Evolutionary conservation across 352 stramenopile genomes (phyloP).

Genomic region (Plasmopara viticola): DNA sequence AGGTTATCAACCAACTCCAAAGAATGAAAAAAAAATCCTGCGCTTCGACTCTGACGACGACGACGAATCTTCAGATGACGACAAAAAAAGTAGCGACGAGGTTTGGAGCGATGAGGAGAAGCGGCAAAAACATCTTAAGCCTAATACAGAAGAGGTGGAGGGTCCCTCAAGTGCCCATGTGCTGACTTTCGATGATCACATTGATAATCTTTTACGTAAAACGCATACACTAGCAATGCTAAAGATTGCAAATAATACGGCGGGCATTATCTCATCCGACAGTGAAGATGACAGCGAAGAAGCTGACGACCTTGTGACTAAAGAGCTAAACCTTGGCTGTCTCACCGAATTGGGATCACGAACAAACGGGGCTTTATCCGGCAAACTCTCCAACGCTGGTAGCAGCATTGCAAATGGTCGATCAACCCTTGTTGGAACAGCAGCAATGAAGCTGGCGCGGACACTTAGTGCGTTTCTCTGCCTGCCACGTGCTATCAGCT

Average conservation of each 20-base stretch:
- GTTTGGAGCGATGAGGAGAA: constrained; percentile 7
- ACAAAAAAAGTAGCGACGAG: constrained; percentile 3
- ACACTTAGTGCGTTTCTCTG: constrained; percentile 66
- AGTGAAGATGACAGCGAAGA: constrained; percentile 38
- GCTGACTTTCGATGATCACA: constrained; percentile 60
- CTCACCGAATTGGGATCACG: constrained; percentile 9
- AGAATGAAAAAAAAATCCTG: constrained; percentile 40
- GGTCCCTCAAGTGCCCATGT: neutral
- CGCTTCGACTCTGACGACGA: constrained; percentile 37
- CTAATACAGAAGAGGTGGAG: constrained; percentile 3
- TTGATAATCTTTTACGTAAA: constrained; percentile 55
- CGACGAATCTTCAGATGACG: constrained; percentile 18
- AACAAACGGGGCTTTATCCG: constrained; percentile 10
- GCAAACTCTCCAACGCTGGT: constrained; percentile 27
- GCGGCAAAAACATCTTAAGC: constrained; percentile 2
- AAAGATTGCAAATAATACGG: constrained; percentile 74
- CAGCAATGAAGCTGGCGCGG: constrained; percentile 44
- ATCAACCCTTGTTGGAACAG: constrained; percentile 20
- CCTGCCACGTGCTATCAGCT: constrained; percentile 64
- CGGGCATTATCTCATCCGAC: constrained; percentile 42
- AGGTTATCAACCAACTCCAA: constrained; percentile 44
- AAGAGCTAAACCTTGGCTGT: constrained; percentile 16
- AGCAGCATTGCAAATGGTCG: constrained; percentile 22
- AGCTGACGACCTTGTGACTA: constrained; percentile 30
- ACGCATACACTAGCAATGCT: constrained; percentile 61